Evolutionary conservation across 371 early-diverging fungal species (phyloP).

Genomic region (Chytridium lagenaria): DNA sequence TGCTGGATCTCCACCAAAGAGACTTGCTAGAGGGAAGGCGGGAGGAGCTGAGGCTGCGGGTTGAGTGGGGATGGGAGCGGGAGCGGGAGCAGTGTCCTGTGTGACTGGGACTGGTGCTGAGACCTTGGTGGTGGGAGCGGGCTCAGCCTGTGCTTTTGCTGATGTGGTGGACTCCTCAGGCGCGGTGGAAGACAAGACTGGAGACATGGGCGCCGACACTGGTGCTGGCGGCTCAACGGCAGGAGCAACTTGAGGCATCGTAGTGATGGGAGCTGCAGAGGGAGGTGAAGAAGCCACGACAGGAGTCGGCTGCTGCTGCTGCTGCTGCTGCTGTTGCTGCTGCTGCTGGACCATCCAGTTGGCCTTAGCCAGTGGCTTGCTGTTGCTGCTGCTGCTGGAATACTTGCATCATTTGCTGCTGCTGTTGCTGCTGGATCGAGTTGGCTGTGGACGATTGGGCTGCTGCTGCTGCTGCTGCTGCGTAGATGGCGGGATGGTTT

Average conservation of each 20-base stretch:
- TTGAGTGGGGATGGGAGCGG: background rate
- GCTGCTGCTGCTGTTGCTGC: background rate
- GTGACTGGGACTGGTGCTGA: background rate
- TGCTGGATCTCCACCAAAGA: background rate
- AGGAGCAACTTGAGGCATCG: no score
- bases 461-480: background rate
- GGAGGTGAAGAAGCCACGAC: background rate
- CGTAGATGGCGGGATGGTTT: background rate
- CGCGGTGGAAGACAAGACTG: no score
- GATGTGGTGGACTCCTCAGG: background rate
- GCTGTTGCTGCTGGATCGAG: background rate
- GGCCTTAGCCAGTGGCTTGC: background rate
- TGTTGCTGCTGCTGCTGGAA: constrained; percentile 7
- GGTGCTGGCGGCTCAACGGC: no score
- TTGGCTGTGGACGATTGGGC: background rate
- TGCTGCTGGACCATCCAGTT: background rate
- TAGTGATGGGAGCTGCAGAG: no score
- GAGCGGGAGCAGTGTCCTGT: background rate
- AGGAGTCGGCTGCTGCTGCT: background rate
- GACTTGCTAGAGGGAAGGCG: background rate
- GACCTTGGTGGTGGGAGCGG: background rate
- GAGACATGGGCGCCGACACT: no score
- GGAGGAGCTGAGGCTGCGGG: background rate
- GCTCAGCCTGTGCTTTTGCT: background rate
- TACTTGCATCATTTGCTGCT: background rate